Base-by-base conservation (phyloP, 495 filamentous ascomycete species). In the Penicillium parvum region DNA sequence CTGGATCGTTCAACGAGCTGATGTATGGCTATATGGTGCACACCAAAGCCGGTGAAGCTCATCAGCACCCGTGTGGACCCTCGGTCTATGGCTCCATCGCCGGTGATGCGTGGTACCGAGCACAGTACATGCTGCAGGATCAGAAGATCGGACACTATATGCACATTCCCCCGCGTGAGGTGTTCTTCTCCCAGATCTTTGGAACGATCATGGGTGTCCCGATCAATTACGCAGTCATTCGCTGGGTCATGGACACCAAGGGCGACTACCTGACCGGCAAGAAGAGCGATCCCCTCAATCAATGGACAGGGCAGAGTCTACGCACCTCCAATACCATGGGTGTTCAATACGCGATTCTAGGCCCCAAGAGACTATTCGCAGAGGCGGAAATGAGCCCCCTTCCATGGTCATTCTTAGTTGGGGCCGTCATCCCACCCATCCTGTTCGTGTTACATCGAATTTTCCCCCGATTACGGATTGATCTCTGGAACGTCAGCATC, bases 11-110 rank as follows among this genome's bases (percentile, higher is more conserved):
- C 56, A 78, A 78, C 35, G 74, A 78, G 50, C 51, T 81, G 15
- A 48, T 81, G 20, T 80, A 79, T 37, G 74, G 77, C 18, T 72
- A 73, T 27, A 77, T 81, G 75, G 69, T 79, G 3, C 66, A 79
- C 26, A 64, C 60, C 2, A 54, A 50, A 36, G 66, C 69, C 5
- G 58, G 69, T 7, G 45, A 42, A 4, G 53, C 55, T 10, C 64
- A 76, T 38, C 69, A 65, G 15, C 75, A 76, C 34, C 76, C 76
- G 7, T 68, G 70, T 19, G 77, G 77, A 4, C 72, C 74, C 8
- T 72, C 71, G 2, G 54, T 71, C 0, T 79, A 79, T 40, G 72
- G 76, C 9, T 54, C 68, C 11, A 76, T 79, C 22, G 76, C 69
- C 0, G 64, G 64, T 18, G 62, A 65, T 37, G 72, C 72, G 3